These are phyloP conservation scores for Puccinia coronata DNA, from an alignment of 1,284 basidiomycete species.

Conservation along the genomic window DNA sequence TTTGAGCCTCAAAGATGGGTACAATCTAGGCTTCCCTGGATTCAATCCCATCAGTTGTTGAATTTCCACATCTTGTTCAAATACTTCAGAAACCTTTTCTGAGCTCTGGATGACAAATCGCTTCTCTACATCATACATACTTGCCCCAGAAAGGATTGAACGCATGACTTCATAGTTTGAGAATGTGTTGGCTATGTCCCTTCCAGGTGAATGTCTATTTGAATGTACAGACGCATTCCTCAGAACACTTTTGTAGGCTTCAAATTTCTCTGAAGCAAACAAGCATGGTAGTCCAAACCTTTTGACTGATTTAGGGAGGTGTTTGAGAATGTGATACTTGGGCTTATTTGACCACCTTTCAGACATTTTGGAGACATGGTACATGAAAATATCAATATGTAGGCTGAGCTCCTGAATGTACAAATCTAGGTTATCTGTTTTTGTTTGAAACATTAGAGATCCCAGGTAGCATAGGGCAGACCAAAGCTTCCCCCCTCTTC, in stretches of 20 bases:
- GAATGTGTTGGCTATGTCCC: no score
- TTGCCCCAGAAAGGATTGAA: no score
- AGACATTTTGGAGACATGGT: not conserved
- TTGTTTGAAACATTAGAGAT: conserved; percentile 50
- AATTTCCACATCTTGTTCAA: no score
- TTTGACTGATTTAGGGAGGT: conserved; percentile 52
- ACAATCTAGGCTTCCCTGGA: no score
- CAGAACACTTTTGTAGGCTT: not conserved
- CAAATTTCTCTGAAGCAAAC: conserved; percentile 21
- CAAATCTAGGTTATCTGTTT: conserved; percentile 57
- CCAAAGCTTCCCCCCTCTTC: conserved; percentile 53
- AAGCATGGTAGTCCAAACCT: not conserved
- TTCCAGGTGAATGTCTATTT: no score
- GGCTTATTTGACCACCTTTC: conserved; percentile 61
- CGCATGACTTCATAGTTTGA: no score
- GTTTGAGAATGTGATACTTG: conserved; percentile 58
- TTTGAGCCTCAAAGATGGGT: no score
- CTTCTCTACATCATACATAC: no score
- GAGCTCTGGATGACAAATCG: no score
- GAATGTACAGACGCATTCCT: not conserved
- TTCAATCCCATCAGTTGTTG: no score
- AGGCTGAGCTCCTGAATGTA: no score
- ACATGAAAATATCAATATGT: not conserved
- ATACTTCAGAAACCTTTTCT: no score
- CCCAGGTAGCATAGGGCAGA: conserved; percentile 56